phyloP scores from a whole-genome alignment of 805 yeast species.

The Nakazawaea laoshanensis region DNA sequence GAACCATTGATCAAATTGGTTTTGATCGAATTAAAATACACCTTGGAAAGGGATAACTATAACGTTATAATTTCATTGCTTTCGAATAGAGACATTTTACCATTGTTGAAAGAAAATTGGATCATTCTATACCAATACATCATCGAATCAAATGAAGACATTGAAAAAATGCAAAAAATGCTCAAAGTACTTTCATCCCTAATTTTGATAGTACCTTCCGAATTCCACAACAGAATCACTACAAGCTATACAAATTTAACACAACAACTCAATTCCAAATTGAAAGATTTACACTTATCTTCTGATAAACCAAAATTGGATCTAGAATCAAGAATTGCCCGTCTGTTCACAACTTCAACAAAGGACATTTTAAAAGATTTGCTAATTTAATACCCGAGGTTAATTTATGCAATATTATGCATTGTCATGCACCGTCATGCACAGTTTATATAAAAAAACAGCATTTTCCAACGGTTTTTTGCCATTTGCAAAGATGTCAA shows the following conservation, averaged over 20 bases:
- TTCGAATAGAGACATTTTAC: conserved; percentile 2
- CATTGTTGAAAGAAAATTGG: conserved; percentile 8
- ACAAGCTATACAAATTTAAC: conserved; percentile 1
- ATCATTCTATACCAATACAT: conserved; percentile 5
- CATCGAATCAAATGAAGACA: background rate
- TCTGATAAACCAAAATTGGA: conserved; percentile 5
- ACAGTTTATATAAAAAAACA: too few relatives aligned
- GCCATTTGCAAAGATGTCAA: too few relatives aligned
- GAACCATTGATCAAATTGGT: background rate
- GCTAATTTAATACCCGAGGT: conserved; percentile 1
- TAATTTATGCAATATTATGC: too few relatives aligned
- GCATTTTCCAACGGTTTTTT: too few relatives aligned
- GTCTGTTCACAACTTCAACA: conserved; percentile 8
- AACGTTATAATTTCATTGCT: background rate
- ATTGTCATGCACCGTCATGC: too few relatives aligned
- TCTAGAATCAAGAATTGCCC: conserved; percentile 7
- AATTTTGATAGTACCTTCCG: conserved; percentile 5
- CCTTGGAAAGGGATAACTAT: conserved; percentile 2
- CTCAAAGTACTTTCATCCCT: conserved; percentile 3
- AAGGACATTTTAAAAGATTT: conserved; percentile 10
- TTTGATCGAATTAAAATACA: conserved; percentile 6
- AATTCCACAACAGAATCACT: conserved; percentile 6
- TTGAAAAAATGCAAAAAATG: conserved; percentile 3
- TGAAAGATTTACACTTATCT: background rate
- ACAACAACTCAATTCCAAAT: conserved; percentile 2